Evolutionary conservation across 139 green algal species (phyloP).

Genomic region (Nannochloris sp.): DNA sequence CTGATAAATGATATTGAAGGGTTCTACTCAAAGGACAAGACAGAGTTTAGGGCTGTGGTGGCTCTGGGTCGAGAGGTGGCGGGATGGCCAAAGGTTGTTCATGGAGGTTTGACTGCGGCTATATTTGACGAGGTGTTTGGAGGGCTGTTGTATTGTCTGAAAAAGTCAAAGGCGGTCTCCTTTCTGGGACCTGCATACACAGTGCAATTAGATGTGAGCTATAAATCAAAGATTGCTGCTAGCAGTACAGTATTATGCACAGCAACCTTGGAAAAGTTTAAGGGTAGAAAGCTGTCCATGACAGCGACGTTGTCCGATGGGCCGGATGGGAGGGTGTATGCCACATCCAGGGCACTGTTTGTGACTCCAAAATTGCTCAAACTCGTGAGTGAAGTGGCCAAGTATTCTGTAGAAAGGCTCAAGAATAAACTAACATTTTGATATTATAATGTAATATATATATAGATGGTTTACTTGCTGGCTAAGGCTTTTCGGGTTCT

Average conservation of each 20-base stretch:
- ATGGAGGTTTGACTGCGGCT: conserved; percentile 62
- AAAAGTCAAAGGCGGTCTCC: conserved; percentile 9
- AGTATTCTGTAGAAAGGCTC: conserved; percentile 24
- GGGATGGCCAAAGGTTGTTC: conserved; percentile 37
- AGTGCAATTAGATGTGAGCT: conserved; percentile 55
- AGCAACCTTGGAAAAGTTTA: conserved; percentile 52
- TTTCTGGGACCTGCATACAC: conserved; percentile 29
- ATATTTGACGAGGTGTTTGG: conserved; percentile 70
- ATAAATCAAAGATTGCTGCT: conserved; percentile 46
- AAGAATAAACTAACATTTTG: not conserved
- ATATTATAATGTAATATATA: not conserved
- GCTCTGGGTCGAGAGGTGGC: conserved; percentile 9
- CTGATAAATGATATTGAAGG: conserved; percentile 45
- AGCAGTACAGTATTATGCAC: conserved; percentile 47
- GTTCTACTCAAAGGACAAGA: conserved; percentile 36
- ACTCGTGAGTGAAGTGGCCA: conserved; percentile 29
- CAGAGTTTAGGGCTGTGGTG: conserved; percentile 7
- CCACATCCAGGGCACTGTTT: conserved; percentile 65
- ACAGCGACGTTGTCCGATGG: conserved; percentile 34
- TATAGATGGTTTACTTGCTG: not conserved
- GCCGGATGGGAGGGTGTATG: conserved; percentile 46
- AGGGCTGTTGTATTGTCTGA: conserved; percentile 34
- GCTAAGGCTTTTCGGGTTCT: not conserved
- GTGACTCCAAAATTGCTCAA: conserved; percentile 43
- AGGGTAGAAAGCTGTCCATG: conserved; percentile 73